These are phyloP conservation scores for Cymbidium sinense DNA, from an alignment of 106 monocot genomes.

Conservation along the genomic window DNA sequence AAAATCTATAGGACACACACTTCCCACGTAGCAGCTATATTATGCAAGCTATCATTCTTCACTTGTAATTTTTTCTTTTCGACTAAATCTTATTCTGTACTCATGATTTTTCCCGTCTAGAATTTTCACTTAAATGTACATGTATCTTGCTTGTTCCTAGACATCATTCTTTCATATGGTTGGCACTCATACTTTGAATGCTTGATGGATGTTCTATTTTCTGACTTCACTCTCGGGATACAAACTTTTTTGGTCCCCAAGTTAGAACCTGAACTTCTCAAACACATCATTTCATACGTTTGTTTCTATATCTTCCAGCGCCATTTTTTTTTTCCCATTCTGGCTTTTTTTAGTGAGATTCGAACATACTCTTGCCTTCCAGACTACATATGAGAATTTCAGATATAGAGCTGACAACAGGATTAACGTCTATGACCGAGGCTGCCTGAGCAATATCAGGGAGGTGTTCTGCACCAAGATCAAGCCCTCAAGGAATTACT, in stretches of 20 bases:
- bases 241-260: too few relatives aligned
- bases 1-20: too few relatives aligned
- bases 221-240: too few relatives aligned
- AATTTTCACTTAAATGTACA: too few relatives aligned
- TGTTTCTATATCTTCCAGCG: background rate
- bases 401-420: slow-evolving; percentile 72
- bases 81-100: too few relatives aligned
- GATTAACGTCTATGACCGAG: slow-evolving; percentile 50
- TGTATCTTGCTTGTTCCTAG: too few relatives aligned
- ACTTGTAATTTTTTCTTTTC: too few relatives aligned
- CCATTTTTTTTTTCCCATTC: background rate
- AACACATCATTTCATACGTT: background rate
- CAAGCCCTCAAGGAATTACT: slow-evolving; percentile 61
- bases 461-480: slow-evolving; percentile 73
- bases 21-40: too few relatives aligned
- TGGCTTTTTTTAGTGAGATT: background rate
- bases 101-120: too few relatives aligned
- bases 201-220: too few relatives aligned
- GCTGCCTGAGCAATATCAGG: slow-evolving; percentile 62
- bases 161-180: too few relatives aligned
- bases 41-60: too few relatives aligned
- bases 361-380: slow-evolving; percentile 8
- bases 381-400: slow-evolving; percentile 98
- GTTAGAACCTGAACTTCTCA: background rate
- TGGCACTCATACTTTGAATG: background rate